Conservation (phyloP, 805 yeast species). For the Yamadazyma nakazawae region DNA sequence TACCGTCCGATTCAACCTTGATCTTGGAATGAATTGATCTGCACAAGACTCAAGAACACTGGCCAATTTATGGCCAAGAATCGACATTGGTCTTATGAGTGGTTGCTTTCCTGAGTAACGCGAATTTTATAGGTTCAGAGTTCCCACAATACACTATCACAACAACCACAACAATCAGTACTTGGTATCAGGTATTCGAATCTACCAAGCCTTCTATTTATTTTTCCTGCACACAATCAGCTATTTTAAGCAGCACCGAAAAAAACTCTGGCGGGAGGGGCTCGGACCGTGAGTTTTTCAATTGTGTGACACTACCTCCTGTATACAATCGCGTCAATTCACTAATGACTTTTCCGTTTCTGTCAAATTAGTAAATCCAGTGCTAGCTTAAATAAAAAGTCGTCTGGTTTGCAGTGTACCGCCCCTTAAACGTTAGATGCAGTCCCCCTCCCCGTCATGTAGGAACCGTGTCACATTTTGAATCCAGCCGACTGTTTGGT, state of each 20-base stretch:
- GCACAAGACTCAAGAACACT: not conserved
- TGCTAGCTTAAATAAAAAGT: not conserved
- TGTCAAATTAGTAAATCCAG: constrained; percentile 1
- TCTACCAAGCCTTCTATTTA: not conserved
- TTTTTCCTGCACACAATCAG: not conserved
- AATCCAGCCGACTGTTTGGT: constrained; percentile 11
- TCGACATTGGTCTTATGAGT: not conserved
- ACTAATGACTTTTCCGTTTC: not conserved
- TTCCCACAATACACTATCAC: too few relatives aligned
- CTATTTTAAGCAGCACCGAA: constrained; percentile 1
- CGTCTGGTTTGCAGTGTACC: not conserved
- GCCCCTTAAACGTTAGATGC: constrained; percentile 4
- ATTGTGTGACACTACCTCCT: constrained; percentile 1
- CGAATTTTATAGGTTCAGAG: not conserved
- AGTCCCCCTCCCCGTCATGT: not conserved
- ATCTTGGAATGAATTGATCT: not conserved
- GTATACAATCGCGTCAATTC: not conserved
- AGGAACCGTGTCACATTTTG: not conserved
- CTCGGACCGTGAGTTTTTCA: not conserved
- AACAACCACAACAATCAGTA: too few relatives aligned
- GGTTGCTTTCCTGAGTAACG: not conserved
- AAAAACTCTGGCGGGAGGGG: not conserved
- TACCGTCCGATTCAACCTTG: too few relatives aligned
- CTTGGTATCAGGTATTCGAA: too few relatives aligned
- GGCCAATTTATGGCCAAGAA: not conserved